Conservation (phyloP, 2,329 filamentous ascomycete genomes). For the Claviceps citrina region DNA sequence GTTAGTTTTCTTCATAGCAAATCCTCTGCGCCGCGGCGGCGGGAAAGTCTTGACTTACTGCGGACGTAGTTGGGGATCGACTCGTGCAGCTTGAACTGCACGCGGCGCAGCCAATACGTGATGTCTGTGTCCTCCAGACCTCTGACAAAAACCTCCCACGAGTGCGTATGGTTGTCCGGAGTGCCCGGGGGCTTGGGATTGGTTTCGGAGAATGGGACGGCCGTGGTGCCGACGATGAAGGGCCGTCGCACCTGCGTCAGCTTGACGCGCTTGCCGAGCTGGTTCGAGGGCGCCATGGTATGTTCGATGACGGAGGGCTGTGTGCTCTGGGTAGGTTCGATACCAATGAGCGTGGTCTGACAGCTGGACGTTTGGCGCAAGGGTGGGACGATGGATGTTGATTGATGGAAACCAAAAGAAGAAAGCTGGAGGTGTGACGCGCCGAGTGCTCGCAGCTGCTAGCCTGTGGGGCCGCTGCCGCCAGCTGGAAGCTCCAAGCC, state of each 20-base stretch:
- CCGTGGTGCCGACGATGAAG: conserved; percentile 66
- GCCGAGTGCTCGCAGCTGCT: too few relatives aligned
- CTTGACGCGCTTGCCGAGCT: conserved; percentile 47
- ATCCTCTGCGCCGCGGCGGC: too few relatives aligned
- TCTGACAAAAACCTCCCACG: conserved; percentile 88
- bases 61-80: conserved; percentile 85
- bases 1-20: conserved; percentile 3
- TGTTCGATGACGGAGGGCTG: not conserved
- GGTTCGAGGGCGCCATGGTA: conserved; percentile 43
- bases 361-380: not conserved
- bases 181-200: conserved; percentile 63
- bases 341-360: not conserved
- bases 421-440: too few relatives aligned
- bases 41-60: too few relatives aligned
- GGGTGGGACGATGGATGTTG: not conserved
- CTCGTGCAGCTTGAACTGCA: conserved; percentile 96
- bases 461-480: too few relatives aligned
- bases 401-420: too few relatives aligned
- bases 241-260: conserved; percentile 48
- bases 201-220: conserved; percentile 61
- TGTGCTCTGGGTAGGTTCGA: not conserved
- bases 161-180: conserved; percentile 86
- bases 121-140: conserved; percentile 81
- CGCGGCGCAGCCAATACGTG: conserved; percentile 88
- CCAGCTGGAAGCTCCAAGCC: too few relatives aligned